Conservation (phyloP, 2,329 filamentous ascomycete species). For the Xylaria sp. region DNA sequence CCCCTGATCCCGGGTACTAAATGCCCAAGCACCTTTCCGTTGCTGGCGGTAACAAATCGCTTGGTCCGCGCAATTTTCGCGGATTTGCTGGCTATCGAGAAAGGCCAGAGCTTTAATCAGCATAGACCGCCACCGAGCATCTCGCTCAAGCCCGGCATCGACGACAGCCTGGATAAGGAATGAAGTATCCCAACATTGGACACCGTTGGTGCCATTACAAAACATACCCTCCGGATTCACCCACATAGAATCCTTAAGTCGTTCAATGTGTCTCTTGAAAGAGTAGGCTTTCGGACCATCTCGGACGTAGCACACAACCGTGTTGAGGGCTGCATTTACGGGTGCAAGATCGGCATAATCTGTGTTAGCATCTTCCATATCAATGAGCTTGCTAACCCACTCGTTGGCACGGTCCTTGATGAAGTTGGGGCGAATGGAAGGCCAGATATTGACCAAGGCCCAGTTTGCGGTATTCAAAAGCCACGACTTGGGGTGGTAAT, state of each 20-base stretch:
- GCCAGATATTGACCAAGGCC: conserved; percentile 74
- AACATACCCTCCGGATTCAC: conserved; percentile 89
- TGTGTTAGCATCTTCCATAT: conserved; percentile 91
- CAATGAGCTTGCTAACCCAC: conserved; percentile 75
- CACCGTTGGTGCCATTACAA: conserved; percentile 94
- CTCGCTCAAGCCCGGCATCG: conserved; percentile 70
- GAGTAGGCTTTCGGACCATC: conserved; percentile 72
- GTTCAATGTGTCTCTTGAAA: conserved; percentile 71
- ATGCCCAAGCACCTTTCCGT: conserved; percentile 91
- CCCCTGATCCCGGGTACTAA: conserved; percentile 86
- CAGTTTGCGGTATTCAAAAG: conserved; percentile 74
- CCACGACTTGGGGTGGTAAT: conserved; percentile 90
- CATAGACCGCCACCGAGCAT: conserved; percentile 76
- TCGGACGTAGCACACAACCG: conserved; percentile 76
- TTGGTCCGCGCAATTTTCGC: conserved; percentile 73
- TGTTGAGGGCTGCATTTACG: conserved; percentile 86
- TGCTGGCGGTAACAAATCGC: conserved; percentile 81
- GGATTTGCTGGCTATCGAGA: conserved; percentile 85
- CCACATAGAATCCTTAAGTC: conserved; percentile 84
- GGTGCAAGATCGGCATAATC: conserved; percentile 81
- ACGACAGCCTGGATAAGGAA: conserved; percentile 81
- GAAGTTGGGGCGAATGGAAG: conserved; percentile 62
- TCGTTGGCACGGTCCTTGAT: conserved; percentile 69
- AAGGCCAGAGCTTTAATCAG: conserved; percentile 76
- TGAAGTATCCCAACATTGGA: conserved; percentile 93